These are phyloP conservation scores for Trichophyton equinum DNA, from an alignment of 2,329 filamentous ascomycete species.

Conservation along the genomic window DNA sequence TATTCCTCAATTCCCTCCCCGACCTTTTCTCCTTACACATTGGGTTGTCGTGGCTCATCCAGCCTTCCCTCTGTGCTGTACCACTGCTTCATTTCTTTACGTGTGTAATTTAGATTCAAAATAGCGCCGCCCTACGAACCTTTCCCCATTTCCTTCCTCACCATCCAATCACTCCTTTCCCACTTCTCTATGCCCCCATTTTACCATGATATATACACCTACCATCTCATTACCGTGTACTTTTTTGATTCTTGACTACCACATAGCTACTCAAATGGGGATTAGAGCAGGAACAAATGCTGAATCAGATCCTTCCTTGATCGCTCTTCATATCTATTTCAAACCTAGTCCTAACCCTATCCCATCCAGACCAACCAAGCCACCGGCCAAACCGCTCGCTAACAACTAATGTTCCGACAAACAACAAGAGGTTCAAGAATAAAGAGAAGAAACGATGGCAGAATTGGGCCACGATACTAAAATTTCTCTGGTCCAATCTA, in stretches of 20 bases:
- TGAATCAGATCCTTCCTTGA: neutral
- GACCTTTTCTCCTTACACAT: neutral
- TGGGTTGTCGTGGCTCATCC: neutral
- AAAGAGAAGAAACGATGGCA: neutral
- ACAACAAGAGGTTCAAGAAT: neutral
- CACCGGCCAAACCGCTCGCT: neutral
- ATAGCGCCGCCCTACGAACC: neutral
- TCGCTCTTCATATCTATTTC: neutral
- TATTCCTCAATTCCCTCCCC: neutral
- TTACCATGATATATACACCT: neutral
- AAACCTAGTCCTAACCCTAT: neutral
- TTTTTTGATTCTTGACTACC: neutral
- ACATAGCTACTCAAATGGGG: neutral
- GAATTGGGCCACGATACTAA: neutral
- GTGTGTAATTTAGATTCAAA: constrained; percentile 4
- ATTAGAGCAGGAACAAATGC: neutral
- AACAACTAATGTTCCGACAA: neutral
- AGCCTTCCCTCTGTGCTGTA: neutral
- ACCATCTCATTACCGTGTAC: neutral
- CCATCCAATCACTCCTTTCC: neutral
- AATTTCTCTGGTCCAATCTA: neutral
- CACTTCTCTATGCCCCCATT: neutral
- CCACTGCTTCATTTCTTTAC: neutral
- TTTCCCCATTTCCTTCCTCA: neutral
- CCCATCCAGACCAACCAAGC: neutral